Evolutionary conservation across 257 asterid species (phyloP).

Genomic region (Solanum commersonii): DNA sequence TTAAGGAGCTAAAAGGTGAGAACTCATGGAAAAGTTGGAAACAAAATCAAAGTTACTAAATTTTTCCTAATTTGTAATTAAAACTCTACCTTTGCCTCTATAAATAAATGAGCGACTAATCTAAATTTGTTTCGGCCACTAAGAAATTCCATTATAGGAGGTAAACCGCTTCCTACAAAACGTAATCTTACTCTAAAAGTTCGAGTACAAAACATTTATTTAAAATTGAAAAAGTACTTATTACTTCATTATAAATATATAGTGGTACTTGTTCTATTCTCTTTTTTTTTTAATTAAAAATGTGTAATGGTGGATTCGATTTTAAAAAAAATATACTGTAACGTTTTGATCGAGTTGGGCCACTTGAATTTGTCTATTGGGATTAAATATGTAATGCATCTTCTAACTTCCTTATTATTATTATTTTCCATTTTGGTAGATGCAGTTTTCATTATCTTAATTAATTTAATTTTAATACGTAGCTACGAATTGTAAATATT

Average conservation of each 20-base stretch:
- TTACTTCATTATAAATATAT: neutral
- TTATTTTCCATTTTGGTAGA: neutral
- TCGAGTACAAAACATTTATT: neutral
- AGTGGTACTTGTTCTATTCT: neutral
- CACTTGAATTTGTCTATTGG: neutral
- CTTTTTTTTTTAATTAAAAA: neutral
- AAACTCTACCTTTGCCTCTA: neutral
- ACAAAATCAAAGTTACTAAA: neutral
- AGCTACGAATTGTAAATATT: neutral
- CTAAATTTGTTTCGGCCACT: neutral
- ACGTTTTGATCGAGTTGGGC: neutral
- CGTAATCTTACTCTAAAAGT: neutral
- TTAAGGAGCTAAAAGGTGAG: neutral
- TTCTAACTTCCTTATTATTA: neutral
- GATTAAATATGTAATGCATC: neutral
- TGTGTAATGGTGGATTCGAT: neutral
- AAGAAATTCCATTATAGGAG: no score
- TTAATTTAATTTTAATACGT: neutral
- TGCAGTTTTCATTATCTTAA: neutral
- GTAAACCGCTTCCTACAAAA: neutral
- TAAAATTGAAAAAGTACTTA: neutral
- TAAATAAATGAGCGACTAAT: neutral
- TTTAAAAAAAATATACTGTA: no score
- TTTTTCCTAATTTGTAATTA: neutral
- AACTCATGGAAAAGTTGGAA: neutral